Base-by-base conservation (phyloP, 176 grass and related monocot genomes). In the Ananas comosus region DNA sequence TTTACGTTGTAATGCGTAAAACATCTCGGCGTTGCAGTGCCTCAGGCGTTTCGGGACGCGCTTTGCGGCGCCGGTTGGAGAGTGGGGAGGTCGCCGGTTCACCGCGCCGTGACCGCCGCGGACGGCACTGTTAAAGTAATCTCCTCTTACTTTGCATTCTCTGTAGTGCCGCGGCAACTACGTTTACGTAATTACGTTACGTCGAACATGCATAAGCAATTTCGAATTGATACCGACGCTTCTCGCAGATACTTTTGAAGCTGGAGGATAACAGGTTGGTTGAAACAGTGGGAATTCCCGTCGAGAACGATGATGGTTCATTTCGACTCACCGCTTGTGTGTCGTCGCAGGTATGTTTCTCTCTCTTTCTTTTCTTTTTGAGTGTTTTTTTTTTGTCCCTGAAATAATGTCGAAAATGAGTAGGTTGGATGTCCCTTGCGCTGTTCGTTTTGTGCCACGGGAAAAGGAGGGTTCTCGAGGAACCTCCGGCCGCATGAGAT, bases 381-480 rank as follows among this genome's bases (percentile, higher is more conserved):
- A 59, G 54, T 4, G 9, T 59, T 19, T 18, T 14, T 9, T 59
- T 12, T 4, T 53, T 66, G 59, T 13, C 16, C 33, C 33, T 42
- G 33, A 4, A 7, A 42, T 42, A 42, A 42, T 42, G 7, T 42
- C 33, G 33, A 49, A 58, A 48, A 53, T 42, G 75, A 70, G 75
- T 49, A 97, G 93, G 93, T 97, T 1, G 93, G 93, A 51, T 97
- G 93, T 79, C 86, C 93, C 27, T 72, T 91, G 73, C 88, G 88
- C 2, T 96, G 92, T 73, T 80, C 88, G 8, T 96, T 91, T 51
- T 91, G 92, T 59, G 92, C 92, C 59, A 96, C 92, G 9, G 92
- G 88, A 47, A 91, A 96, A 67, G 88, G 93, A 82, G 93, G 93
- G 13, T 97, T 90, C 42, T 83, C 93, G 21, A 97, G 89, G 72